Base-by-base conservation (phyloP, 2,329 filamentous ascomycete genomes). In the Knoxdaviesia capensis region DNA sequence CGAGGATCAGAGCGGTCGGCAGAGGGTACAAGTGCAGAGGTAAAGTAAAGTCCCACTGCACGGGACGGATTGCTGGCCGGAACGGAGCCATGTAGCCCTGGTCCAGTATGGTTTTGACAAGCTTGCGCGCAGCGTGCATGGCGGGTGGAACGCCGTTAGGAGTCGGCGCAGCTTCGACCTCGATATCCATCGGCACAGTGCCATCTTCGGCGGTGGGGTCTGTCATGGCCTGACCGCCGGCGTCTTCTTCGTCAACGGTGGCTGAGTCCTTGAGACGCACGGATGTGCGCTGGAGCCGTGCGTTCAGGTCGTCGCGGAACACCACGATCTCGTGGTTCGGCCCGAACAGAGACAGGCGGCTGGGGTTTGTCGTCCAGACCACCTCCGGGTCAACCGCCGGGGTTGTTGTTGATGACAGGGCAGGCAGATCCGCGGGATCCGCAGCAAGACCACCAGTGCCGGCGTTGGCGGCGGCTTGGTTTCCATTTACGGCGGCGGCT, bases 61-160 rank as follows among this genome's bases (percentile, higher is more conserved):
- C 72, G 0, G 90, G 90, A 1, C 88, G 73, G 32, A 74, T 68
- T 0, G 74, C 62, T n/a, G 86, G 69, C 0, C 83, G 77, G 58
- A 96, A 98, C 0, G 90, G 90, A 0, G 82, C 77, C 7, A 98
- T 69, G 48, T 85, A 81, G 5, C 84, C 84, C 60, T 98, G 90
- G 50, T 94, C 87, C 6, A 98, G 69, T 7, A 98, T 57, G 0
- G 88, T 94, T 56, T 94, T 92, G 52, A 93, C 86, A 1, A 96
- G 69, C 50, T 83, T 81, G 44, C 80, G 72, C 6, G 81, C 80
- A 6, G 72, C 66, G 42, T 66, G 66, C 20, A 71, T 53, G 47
- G 75, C 71, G 45, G 69, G 60, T 9, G 65, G 57, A 32, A 68
- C 44, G 32, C 32, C 30, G 49, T 8, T 48, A 43, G 29, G 41